Evolutionary conservation across 345 rosid species (phyloP).

Genomic region (Xanthoceras sorbifolium): DNA sequence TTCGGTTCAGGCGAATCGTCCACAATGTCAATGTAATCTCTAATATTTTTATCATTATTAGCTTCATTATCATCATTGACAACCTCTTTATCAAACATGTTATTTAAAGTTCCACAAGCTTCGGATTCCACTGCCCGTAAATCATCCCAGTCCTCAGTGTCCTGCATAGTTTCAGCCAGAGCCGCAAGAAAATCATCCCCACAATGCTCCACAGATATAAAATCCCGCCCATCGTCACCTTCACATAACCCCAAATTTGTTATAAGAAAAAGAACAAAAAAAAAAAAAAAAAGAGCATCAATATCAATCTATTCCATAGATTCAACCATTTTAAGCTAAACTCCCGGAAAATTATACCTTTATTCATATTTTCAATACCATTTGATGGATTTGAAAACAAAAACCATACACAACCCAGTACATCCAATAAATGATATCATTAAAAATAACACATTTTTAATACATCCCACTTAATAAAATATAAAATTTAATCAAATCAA

Average conservation of each 20-base stretch:
- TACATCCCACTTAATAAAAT: not conserved
- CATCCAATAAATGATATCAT: too few species aligned
- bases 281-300: not conserved
- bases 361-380: not conserved
- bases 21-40: constrained; percentile 37
- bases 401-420: too few species aligned
- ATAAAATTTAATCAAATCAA: not conserved
- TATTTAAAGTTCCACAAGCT: constrained; percentile 68
- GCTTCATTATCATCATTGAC: constrained; percentile 11
- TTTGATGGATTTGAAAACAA: not conserved
- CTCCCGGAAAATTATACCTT: not conserved
- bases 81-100: constrained; percentile 47
- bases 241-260: not conserved
- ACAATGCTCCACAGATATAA: constrained; percentile 75
- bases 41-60: constrained; percentile 16
- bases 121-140: constrained; percentile 64
- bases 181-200: constrained; percentile 88
- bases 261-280: not conserved
- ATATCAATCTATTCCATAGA: not conserved
- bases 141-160: constrained; percentile 91
- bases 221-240: constrained; percentile 87
- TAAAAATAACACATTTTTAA: not conserved
- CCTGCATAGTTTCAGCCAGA: constrained; percentile 73
- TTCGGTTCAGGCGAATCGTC: constrained; percentile 58
- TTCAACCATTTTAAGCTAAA: not conserved